Base-by-base conservation (phyloP, 2,329 filamentous ascomycete species). In the Beauveria pseudobassiana region DNA sequence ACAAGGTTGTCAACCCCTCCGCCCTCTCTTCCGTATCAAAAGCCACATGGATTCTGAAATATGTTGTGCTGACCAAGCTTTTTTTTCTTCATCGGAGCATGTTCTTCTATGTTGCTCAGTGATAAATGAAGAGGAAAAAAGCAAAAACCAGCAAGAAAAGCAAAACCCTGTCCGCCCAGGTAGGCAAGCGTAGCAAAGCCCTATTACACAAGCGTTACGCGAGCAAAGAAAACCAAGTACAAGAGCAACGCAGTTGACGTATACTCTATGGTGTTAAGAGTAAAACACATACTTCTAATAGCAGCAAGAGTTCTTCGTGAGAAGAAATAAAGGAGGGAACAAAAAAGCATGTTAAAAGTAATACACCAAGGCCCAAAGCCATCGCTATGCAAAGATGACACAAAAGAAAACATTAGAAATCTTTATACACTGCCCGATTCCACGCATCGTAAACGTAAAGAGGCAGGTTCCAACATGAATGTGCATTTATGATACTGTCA, bases 341-440 rank as follows among this genome's bases (percentile, higher is more conserved):
- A 51, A 61, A 63, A 63, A 61, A 63, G 62, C 48, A 65, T 49
- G 62, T 42, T 62, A 58, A 61, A 34, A 56, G 42, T 46, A 40
- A 62, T 61, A 68, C 67, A 65, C 62, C 62, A 62, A 60, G 65
- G 66, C 63, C 65, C 57, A 64, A 64, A 66, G 70, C 71, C 70
- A 67, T 73, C 71, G 72, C 73, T 74, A 75, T 75, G 73, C 73
- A 75, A 73, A 69, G 65, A 68, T 68, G 70, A 66, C 68, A 38
- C 34, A 38, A 65, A 64, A 43, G 24, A 57, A 57, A 65, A 64
- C 56, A 64, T 63, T 52, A 52, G 30, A 48, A 52, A 52, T 58
- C 52, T 57, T 61, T 57, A 58, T 62, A 62, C 60, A 62, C 60
- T 62, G 34, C 60, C 51, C 46, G 26, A 52, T 51, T 48, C 58